A percentile compares a stretch with the other conserved stretches of the same genome.
phyloP scores from a whole-genome alignment of 2,329 filamentous ascomycete species.

The Torrubiella hemipterigena region DNA sequence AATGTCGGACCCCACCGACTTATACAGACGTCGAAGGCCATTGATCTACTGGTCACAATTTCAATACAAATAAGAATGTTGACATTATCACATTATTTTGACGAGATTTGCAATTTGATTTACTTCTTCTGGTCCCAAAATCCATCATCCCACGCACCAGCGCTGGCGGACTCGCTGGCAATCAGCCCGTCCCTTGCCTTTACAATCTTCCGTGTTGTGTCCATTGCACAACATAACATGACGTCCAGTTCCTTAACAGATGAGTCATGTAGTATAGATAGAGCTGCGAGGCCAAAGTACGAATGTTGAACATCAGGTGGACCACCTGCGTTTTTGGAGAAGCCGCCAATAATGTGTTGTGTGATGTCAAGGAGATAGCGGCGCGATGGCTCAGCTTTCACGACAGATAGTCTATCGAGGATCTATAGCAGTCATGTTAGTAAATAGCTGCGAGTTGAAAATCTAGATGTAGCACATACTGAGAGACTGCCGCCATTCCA shows the following conservation, averaged over 20 bases:
- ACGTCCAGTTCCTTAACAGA: slow-evolving; percentile 62
- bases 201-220: slow-evolving; percentile 38
- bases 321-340: slow-evolving; percentile 58
- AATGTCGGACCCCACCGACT: background rate
- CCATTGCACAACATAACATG: slow-evolving; percentile 60
- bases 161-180: slow-evolving; percentile 6
- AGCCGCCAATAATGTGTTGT: slow-evolving; percentile 75
- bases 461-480: slow-evolving; percentile 25
- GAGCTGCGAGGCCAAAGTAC: slow-evolving; percentile 72
- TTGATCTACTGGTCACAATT: background rate
- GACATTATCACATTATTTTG: background rate
- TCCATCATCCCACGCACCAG: slow-evolving; percentile 8
- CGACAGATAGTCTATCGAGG: slow-evolving; percentile 42
- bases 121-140: slow-evolving; percentile 12
- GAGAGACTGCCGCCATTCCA: slow-evolving; percentile 64
- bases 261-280: slow-evolving; percentile 61
- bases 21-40: too few species aligned
- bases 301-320: slow-evolving; percentile 77
- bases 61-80: background rate
- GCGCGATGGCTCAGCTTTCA: slow-evolving; percentile 50
- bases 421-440: slow-evolving; percentile 30
- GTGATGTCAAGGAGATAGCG: slow-evolving; percentile 75
- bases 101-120: background rate
- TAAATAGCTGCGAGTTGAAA: background rate
- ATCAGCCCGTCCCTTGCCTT: slow-evolving; percentile 29